Evolutionary conservation across 2,329 filamentous ascomycete species (phyloP).

Genomic region (Cercospora canescens): DNA sequence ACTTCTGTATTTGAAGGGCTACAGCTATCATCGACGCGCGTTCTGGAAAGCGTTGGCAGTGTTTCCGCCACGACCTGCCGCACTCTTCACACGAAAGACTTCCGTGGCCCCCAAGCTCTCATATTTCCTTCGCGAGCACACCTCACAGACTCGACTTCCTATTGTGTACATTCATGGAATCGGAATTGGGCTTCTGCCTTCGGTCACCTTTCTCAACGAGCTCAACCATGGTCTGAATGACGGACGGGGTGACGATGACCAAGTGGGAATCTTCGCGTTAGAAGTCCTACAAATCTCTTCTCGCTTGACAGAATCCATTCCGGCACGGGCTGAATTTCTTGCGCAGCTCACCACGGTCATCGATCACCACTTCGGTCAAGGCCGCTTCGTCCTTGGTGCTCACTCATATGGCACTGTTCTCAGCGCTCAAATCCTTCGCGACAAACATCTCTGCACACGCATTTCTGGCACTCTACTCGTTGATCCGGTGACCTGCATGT

Average conservation of each 20-base stretch:
- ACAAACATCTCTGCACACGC: conserved; percentile 44
- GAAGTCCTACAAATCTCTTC: conserved; percentile 68
- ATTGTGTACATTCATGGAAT: conserved; percentile 72
- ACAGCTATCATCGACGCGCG: conserved; percentile 26
- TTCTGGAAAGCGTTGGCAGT: conserved; percentile 45
- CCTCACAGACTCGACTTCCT: conserved; percentile 57
- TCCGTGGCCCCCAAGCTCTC: conserved; percentile 55
- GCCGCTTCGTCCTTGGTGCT: conserved; percentile 60
- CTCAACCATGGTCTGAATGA: conserved; percentile 43
- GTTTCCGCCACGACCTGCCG: conserved; percentile 61
- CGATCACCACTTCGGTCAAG: conserved; percentile 58
- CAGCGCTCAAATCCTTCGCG: conserved; percentile 61
- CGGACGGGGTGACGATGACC: conserved; percentile 37
- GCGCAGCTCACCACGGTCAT: conserved; percentile 59
- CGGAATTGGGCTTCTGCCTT: conserved; percentile 66
- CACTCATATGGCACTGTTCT: conserved; percentile 66
- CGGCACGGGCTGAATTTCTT: conserved; percentile 56
- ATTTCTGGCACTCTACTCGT: conserved; percentile 56
- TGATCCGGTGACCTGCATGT: conserved; percentile 65
- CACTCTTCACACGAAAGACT: conserved; percentile 45
- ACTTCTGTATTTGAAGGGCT: conserved; percentile 27
- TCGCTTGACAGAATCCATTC: conserved; percentile 58
- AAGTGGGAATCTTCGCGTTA: conserved; percentile 64
- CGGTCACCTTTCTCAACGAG: conserved; percentile 57
- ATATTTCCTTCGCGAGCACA: conserved; percentile 69